Evolutionary conservation across 2,329 filamentous ascomycete genomes (phyloP).

Genomic region (Lecanicillium sp.): DNA sequence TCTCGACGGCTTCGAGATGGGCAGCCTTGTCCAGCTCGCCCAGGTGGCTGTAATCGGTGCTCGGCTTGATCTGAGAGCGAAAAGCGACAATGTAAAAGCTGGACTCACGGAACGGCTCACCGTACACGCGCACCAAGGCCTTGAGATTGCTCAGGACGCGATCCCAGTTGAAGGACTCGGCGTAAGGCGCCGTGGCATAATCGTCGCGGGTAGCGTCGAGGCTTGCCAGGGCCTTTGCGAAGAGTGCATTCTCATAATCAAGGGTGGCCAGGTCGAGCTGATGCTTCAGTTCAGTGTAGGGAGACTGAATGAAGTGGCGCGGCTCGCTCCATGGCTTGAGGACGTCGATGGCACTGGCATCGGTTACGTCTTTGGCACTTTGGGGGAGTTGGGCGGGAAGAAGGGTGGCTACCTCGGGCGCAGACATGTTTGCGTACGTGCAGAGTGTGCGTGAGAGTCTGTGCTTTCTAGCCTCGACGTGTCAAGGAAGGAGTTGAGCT

Average conservation of each 20-base stretch:
- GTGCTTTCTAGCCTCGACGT: no score
- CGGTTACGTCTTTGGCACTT: slow-evolving; percentile 16
- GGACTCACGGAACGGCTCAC: slow-evolving; percentile 49
- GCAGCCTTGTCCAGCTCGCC: slow-evolving; percentile 68
- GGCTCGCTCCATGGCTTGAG: slow-evolving; percentile 15
- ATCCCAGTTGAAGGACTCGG: slow-evolving; percentile 69
- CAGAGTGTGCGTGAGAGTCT: background rate
- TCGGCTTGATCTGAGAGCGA: slow-evolving; percentile 61
- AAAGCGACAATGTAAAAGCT: slow-evolving; percentile 83
- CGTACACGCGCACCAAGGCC: slow-evolving; percentile 36
- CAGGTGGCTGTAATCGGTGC: slow-evolving; percentile 60
- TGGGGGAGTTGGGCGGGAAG: slow-evolving; percentile 13
- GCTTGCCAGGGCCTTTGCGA: slow-evolving; percentile 62
- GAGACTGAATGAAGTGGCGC: slow-evolving; percentile 56
- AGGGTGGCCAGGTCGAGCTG: slow-evolving; percentile 65
- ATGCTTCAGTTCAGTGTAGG: slow-evolving; percentile 64
- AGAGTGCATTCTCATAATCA: slow-evolving; percentile 55
- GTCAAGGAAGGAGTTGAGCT: no score
- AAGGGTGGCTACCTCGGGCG: slow-evolving; percentile 6
- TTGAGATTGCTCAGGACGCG: slow-evolving; percentile 53
- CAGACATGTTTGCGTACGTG: slow-evolving; percentile 4
- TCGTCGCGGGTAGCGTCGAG: slow-evolving; percentile 56
- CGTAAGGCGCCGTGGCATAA: slow-evolving; percentile 71
- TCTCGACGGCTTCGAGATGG: slow-evolving; percentile 70
- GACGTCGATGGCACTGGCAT: slow-evolving; percentile 14